These are phyloP conservation scores for Nitzschia sp. DNA, from an alignment of 108 stramenopile genomes.

Conservation along the genomic window DNA sequence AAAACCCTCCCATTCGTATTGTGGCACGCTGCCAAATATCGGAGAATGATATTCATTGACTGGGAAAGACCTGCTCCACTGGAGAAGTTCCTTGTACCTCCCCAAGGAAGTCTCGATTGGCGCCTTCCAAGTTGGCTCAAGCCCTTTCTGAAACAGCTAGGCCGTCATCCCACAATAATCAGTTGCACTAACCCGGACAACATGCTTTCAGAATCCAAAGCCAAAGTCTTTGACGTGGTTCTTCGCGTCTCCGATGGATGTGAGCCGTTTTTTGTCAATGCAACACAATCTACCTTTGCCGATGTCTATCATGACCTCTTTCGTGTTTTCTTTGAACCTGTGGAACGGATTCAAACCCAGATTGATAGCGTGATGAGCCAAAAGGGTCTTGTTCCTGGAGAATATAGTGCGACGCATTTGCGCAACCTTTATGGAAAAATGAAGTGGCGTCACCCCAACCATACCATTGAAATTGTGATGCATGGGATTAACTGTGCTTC, in stretches of 20 bases:
- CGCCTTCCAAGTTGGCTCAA: constrained; percentile 24
- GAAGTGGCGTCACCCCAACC: constrained; percentile 10
- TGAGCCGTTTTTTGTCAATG: constrained; percentile 12
- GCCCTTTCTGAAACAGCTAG: background rate
- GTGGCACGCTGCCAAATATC: constrained; percentile 22
- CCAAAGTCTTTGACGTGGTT: background rate
- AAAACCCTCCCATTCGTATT: constrained; percentile 38
- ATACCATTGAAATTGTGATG: constrained; percentile 20
- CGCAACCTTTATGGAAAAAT: constrained; percentile 36
- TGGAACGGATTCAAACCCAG: constrained; percentile 16
- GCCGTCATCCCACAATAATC: too few relatives aligned
- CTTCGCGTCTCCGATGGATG: constrained; percentile 34
- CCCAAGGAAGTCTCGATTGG: constrained; percentile 39
- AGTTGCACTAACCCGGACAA: background rate
- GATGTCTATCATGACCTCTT: constrained; percentile 38
- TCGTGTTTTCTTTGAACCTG: constrained; percentile 31
- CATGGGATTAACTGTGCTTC: constrained; percentile 45
- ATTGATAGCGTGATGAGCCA: constrained; percentile 21
- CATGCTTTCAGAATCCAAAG: background rate
- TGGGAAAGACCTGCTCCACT: constrained; percentile 46
- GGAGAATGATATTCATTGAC: constrained; percentile 44
- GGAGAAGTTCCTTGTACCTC: constrained; percentile 51
- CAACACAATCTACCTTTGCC: constrained; percentile 14
- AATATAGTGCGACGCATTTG: constrained; percentile 39
- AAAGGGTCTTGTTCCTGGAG: constrained; percentile 29